Evolutionary conservation across 805 yeast genomes (phyloP).

Genomic region (Kodamaea hsintzibuensis): DNA sequence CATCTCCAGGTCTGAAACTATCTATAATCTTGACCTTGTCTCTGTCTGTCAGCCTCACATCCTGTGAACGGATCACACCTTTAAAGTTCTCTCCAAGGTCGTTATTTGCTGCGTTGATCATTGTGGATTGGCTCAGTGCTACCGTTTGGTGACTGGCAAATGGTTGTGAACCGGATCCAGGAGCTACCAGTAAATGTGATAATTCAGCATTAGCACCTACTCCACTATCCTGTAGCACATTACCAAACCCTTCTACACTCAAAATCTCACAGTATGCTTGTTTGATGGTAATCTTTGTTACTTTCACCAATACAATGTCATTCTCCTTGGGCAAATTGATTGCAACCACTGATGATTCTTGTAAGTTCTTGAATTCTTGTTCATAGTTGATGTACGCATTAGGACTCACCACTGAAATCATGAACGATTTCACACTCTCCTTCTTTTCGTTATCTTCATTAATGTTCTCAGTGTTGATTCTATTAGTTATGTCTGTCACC

Average conservation of each 20-base stretch:
- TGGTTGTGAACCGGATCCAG: constrained; percentile 57
- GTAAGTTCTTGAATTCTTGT: constrained; percentile 15
- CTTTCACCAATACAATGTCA: constrained; percentile 76
- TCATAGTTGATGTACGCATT: constrained; percentile 28
- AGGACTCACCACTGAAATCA: constrained; percentile 33
- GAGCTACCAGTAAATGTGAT: constrained; percentile 39
- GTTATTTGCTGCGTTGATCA: constrained; percentile 42
- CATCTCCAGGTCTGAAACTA: constrained; percentile 88
- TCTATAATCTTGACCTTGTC: constrained; percentile 80
- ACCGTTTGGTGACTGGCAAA: constrained; percentile 34
- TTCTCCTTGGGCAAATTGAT: constrained; percentile 77
- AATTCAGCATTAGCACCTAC: constrained; percentile 55
- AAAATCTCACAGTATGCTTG: constrained; percentile 81
- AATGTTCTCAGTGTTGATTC: constrained; percentile 16
- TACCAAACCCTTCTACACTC: constrained; percentile 61
- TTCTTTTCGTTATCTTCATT: constrained; percentile 11
- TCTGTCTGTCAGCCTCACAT: constrained; percentile 86
- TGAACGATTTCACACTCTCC: constrained; percentile 18
- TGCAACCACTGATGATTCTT: constrained; percentile 23
- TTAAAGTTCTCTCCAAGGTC: constrained; percentile 88
- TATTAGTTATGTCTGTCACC: constrained; percentile 22
- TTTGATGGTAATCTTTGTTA: constrained; percentile 61
- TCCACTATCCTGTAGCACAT: constrained; percentile 61
- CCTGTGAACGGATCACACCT: constrained; percentile 84
- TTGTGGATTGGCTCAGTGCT: constrained; percentile 43